Percentiles rank a stretch among this genome's conserved stretches.
These are phyloP conservation scores for Penicillium canescens DNA, from an alignment of 495 filamentous ascomycete genomes.

Conservation along the genomic window DNA sequence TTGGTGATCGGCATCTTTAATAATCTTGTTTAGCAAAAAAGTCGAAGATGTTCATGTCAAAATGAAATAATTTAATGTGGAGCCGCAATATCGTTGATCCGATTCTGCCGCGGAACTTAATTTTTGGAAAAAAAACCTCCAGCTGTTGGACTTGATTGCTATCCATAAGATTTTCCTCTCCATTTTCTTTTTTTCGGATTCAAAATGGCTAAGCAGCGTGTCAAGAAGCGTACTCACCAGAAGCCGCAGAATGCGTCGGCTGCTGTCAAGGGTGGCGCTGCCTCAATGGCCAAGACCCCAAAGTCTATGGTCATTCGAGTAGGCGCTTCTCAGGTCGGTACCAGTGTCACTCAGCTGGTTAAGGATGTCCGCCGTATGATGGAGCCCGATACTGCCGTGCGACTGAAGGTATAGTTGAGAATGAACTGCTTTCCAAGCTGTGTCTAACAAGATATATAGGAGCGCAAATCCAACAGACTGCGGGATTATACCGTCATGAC, in stretches of 20 bases:
- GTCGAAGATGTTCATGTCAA: constrained; percentile 11
- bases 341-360: constrained; percentile 87
- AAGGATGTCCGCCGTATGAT: constrained; percentile 90
- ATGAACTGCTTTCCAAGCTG: background rate
- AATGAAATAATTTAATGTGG: constrained; percentile 37
- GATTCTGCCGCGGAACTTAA: constrained; percentile 31
- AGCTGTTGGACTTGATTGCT: constrained; percentile 10
- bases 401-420: constrained; percentile 58
- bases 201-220: constrained; percentile 76
- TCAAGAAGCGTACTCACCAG: constrained; percentile 87
- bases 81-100: constrained; percentile 43
- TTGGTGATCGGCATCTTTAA: constrained; percentile 36
- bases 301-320: constrained; percentile 99
- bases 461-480: constrained; percentile 85
- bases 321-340: constrained; percentile 89
- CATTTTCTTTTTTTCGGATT: constrained; percentile 10
- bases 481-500: constrained; percentile 95
- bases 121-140: constrained; percentile 43
- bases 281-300: constrained; percentile 59
- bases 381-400: constrained; percentile 89
- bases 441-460: constrained; percentile 44
- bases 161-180: constrained; percentile 5
- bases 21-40: constrained; percentile 9
- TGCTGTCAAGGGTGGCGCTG: constrained; percentile 51
- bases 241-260: constrained; percentile 62